A percentile compares a stretch with the other conserved stretches of the same genome.
Evolutionary conservation across 2,329 filamentous ascomycete genomes (phyloP).

Genomic region (Delphinella strobiligena): DNA sequence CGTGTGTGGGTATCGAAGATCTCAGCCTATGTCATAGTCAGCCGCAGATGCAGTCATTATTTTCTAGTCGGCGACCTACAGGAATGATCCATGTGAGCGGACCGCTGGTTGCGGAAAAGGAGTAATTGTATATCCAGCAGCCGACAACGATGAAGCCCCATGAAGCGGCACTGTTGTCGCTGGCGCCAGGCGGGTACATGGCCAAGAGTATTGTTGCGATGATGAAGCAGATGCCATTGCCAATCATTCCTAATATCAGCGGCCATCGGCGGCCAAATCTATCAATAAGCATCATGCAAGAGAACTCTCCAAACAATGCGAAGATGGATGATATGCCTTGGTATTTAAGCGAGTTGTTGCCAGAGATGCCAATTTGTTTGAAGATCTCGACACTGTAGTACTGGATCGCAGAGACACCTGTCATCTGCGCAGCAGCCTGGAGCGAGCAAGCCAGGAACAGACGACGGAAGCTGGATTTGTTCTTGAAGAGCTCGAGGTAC

Average conservation of each 20-base stretch:
- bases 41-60: neutral
- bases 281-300: constrained; percentile 59
- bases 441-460: constrained; percentile 57
- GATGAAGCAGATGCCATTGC: constrained; percentile 61
- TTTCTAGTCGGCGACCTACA: neutral
- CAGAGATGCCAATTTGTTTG: constrained; percentile 52
- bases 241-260: constrained; percentile 58
- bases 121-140: constrained; percentile 74
- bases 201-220: constrained; percentile 48
- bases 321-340: constrained; percentile 65
- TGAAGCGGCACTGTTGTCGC: constrained; percentile 37
- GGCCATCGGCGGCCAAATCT: constrained; percentile 58
- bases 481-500: constrained; percentile 56
- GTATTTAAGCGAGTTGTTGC: constrained; percentile 56
- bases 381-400: constrained; percentile 56
- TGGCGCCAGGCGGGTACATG: constrained; percentile 45
- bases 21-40: constrained; percentile 45
- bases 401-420: constrained; percentile 61
- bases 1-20: constrained; percentile 69
- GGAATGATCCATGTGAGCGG: constrained; percentile 49
- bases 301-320: constrained; percentile 54
- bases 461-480: constrained; percentile 55
- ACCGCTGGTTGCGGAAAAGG: constrained; percentile 58
- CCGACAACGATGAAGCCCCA: constrained; percentile 66
- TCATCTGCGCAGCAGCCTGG: constrained; percentile 66